Percentiles rank a stretch among this genome's conserved stretches.
These are phyloP conservation scores for Paramecium biaurelia DNA, from an alignment of 73 alveolate species.

Conservation along the genomic window DNA sequence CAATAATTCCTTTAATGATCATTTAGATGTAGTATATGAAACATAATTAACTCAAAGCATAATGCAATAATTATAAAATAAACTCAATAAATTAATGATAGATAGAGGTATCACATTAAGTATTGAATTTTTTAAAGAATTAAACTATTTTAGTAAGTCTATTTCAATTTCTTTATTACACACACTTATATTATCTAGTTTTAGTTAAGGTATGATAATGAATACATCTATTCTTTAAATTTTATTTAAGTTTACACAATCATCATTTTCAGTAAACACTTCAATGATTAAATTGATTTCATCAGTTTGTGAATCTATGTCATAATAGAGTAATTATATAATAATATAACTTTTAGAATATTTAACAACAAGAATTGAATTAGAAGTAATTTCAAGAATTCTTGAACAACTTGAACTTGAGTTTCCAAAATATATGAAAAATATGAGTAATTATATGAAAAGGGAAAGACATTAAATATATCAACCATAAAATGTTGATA, in stretches of 20 bases:
- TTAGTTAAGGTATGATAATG: neutral
- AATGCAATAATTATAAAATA: neutral
- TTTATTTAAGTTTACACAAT: neutral
- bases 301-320: neutral
- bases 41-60: neutral
- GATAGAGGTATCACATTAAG: neutral
- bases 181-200: neutral
- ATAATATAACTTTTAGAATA: neutral
- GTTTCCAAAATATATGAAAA: conserved; percentile 1
- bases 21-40: neutral
- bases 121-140: neutral
- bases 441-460: neutral
- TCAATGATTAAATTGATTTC: neutral
- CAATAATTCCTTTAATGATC: neutral
- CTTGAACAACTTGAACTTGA: neutral
- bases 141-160: neutral
- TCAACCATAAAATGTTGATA: neutral
- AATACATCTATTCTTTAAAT: neutral
- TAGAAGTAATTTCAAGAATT: neutral
- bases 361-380: neutral
- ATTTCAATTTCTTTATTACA: neutral
- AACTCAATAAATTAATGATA: neutral
- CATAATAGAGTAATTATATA: neutral
- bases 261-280: neutral
- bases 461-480: neutral